These are phyloP conservation scores for Pleurotus eryngii DNA, from an alignment of 768 basidiomycete species.

Conservation along the genomic window DNA sequence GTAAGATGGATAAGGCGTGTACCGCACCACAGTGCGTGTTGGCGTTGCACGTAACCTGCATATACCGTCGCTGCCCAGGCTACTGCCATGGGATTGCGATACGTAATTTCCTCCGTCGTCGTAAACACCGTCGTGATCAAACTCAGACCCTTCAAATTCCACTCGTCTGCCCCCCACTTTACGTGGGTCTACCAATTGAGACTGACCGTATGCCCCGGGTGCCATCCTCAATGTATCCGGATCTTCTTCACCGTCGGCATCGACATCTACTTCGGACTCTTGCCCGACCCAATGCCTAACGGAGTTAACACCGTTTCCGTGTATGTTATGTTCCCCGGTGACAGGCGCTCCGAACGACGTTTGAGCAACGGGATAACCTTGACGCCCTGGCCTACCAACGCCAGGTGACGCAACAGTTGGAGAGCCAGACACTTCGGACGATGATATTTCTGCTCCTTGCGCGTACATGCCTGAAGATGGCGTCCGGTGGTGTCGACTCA, in stretches of 20 bases:
- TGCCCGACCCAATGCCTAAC: constrained; percentile 1
- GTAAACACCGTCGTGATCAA: constrained; percentile 8
- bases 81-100: not conserved
- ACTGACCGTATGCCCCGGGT: too few species aligned
- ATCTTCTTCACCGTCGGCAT: constrained; percentile 28
- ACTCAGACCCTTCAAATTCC: not conserved
- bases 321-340: not conserved
- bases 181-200: too few species aligned
- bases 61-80: not conserved
- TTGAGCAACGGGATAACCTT: not conserved
- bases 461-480: not conserved
- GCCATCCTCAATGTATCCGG: constrained; percentile 6
- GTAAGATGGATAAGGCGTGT: constrained; percentile 8
- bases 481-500: not conserved
- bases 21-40: constrained; percentile 1
- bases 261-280: constrained; percentile 20
- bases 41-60: not conserved
- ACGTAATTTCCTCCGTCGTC: constrained; percentile 3
- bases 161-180: not conserved
- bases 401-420: not conserved
- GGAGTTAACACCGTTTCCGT: not conserved
- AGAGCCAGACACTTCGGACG: not conserved
- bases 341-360: not conserved
- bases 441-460: not conserved
- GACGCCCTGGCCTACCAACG: not conserved